Conservation (phyloP, 768 basidiomycete species). For the Suillus tomentosus region DNA sequence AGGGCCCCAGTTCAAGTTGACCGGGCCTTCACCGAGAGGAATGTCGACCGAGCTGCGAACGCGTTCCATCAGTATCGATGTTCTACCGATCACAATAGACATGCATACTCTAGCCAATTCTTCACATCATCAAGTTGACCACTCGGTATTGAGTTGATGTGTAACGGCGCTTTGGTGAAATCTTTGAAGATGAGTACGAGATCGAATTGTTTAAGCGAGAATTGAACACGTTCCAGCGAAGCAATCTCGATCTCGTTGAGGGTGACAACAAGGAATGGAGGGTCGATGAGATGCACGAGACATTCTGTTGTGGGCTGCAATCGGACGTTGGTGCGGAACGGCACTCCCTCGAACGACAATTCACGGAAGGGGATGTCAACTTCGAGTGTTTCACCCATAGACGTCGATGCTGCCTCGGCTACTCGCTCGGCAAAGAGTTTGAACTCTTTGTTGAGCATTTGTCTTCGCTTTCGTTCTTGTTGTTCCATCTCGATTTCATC, state of each 20-base stretch:
- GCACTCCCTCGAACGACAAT: constrained; percentile 95
- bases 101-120: constrained; percentile 94
- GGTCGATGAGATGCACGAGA: constrained; percentile 91
- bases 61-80: constrained; percentile 7
- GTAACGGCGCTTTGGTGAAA: constrained; percentile 87
- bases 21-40: constrained; percentile 90
- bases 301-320: constrained; percentile 97
- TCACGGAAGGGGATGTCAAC: constrained; percentile 97
- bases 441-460: constrained; percentile 91
- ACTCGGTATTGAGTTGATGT: constrained; percentile 95
- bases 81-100: neutral
- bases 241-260: constrained; percentile 95
- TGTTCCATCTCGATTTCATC: constrained; percentile 99
- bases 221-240: constrained; percentile 95
- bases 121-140: constrained; percentile 94
- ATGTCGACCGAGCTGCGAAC: constrained; percentile 90
- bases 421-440: constrained; percentile 92
- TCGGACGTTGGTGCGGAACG: constrained; percentile 91
- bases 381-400: constrained; percentile 88
- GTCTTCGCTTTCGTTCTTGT: constrained; percentile 88
- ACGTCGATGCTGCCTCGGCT: constrained; percentile 76
- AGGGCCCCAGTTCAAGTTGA: constrained; percentile 96
- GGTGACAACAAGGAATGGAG: constrained; percentile 95
- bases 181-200: constrained; percentile 97
- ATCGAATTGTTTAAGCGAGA: constrained; percentile 95